phyloP scores from a whole-genome alignment of 176 grass and related monocot genomes.

The Paspalum notatum region DNA sequence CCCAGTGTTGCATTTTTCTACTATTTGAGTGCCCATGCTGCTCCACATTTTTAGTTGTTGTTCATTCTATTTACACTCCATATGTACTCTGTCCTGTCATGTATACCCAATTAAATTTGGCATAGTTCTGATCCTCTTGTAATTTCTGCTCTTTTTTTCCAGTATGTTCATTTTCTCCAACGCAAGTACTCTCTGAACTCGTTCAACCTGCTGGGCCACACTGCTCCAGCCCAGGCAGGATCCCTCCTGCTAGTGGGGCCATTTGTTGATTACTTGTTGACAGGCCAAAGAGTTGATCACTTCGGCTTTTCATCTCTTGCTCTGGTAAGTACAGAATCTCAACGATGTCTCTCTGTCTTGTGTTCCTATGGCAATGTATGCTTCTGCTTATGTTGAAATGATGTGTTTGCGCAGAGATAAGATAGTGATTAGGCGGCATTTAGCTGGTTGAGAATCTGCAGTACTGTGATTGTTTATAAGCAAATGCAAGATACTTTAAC shows the following conservation, averaged over 20 bases:
- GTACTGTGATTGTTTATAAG: background rate
- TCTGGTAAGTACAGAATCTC: slow-evolving; percentile 55
- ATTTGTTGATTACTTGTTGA: slow-evolving; percentile 75
- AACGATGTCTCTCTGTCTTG: background rate
- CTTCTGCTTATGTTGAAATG: background rate
- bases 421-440: background rate
- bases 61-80: background rate
- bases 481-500: background rate
- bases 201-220: slow-evolving; percentile 86
- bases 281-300: slow-evolving; percentile 75
- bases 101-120: background rate
- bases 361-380: slow-evolving; percentile 10
- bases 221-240: slow-evolving; percentile 74
- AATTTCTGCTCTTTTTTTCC: slow-evolving; percentile 28
- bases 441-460: background rate
- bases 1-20: background rate
- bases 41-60: slow-evolving; percentile 2
- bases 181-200: slow-evolving; percentile 77
- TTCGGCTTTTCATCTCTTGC: slow-evolving; percentile 61
- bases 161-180: slow-evolving; percentile 89
- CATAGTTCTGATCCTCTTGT: slow-evolving; percentile 28
- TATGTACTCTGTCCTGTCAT: slow-evolving; percentile 1
- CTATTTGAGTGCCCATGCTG: background rate
- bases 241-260: slow-evolving; percentile 79
- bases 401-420: slow-evolving; percentile 31